A percentile compares a stretch with the other conserved stretches of the same genome.
These are phyloP conservation scores for Coemansia sp. DNA, from an alignment of 192 early-diverging fungal genomes.

Conservation along the genomic window DNA sequence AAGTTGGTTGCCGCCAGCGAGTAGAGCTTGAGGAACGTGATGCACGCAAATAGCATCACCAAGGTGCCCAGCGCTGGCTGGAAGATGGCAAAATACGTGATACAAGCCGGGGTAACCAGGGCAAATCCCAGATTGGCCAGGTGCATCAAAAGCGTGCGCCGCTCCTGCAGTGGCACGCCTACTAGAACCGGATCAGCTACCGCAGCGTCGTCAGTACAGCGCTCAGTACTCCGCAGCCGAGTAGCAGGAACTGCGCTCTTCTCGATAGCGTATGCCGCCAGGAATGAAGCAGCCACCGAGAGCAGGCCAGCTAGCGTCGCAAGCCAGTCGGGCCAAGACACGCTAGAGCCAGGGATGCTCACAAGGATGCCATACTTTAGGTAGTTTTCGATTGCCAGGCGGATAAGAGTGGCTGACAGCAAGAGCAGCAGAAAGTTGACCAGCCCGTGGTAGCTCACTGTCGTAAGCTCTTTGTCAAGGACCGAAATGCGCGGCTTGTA, in stretches of 20 bases:
- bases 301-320: slow-evolving; percentile 53
- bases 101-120: slow-evolving; percentile 60
- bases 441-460: slow-evolving; percentile 84
- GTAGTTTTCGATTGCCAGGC: slow-evolving; percentile 85
- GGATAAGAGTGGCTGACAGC: slow-evolving; percentile 76
- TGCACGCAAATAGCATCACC: slow-evolving; percentile 59
- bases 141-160: slow-evolving; percentile 48
- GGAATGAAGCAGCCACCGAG: slow-evolving; percentile 52
- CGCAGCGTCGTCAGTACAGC: background rate
- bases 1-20: slow-evolving; percentile 77
- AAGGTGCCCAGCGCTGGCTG: slow-evolving; percentile 67
- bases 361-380: slow-evolving; percentile 85
- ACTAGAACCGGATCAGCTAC: slow-evolving; percentile 16
- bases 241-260: slow-evolving; percentile 36
- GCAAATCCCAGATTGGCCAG: slow-evolving; percentile 56
- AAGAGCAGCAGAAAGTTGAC: slow-evolving; percentile 74
- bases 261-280: slow-evolving; percentile 64
- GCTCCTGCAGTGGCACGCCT: slow-evolving; percentile 20
- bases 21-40: slow-evolving; percentile 79
- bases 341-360: slow-evolving; percentile 60
- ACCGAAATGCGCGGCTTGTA: slow-evolving; percentile 64
- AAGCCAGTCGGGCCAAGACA: slow-evolving; percentile 61
- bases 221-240: background rate
- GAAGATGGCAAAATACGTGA: slow-evolving; percentile 66
- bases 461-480: slow-evolving; percentile 79